Evolutionary conservation across 257 asterid genomes (phyloP).

Genomic region (Ligustrum vulgare): DNA sequence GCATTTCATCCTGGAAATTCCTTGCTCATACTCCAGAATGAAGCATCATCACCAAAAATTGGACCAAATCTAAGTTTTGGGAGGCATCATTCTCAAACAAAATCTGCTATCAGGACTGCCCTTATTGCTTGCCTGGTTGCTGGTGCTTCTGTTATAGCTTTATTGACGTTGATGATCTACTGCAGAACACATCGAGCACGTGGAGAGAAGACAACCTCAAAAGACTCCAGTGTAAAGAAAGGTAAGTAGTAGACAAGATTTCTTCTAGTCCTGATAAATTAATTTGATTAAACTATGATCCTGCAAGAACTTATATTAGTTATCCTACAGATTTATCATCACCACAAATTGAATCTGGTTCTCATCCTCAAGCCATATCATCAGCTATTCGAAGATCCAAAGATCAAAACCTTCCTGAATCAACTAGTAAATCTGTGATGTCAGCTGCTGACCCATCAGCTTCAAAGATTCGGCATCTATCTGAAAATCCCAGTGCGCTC

Average conservation of each 20-base stretch:
- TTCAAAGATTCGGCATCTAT: slow-evolving; percentile 32
- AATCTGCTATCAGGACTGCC: slow-evolving; percentile 47
- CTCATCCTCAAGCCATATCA: slow-evolving; percentile 28
- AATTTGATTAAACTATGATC: neutral
- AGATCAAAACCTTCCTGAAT: slow-evolving; percentile 33
- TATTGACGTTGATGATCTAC: slow-evolving; percentile 44
- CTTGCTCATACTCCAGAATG: slow-evolving; percentile 51
- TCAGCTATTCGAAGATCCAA: slow-evolving; percentile 26
- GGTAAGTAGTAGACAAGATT: slow-evolving; percentile 32
- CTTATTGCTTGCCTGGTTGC: slow-evolving; percentile 60
- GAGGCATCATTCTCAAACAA: slow-evolving; percentile 43
- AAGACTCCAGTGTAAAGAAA: slow-evolving; percentile 43
- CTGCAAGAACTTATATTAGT: slow-evolving; percentile 7
- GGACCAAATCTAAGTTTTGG: slow-evolving; percentile 29
- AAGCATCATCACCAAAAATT: slow-evolving; percentile 33
- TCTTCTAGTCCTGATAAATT: slow-evolving; percentile 3
- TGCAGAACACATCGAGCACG: slow-evolving; percentile 41
- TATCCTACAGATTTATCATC: slow-evolving; percentile 40
- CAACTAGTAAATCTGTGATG: slow-evolving; percentile 41
- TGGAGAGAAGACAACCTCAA: slow-evolving; percentile 24
- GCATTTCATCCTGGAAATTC: slow-evolving; percentile 82
- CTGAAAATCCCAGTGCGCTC: slow-evolving; percentile 46
- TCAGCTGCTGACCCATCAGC: slow-evolving; percentile 39
- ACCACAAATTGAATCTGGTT: slow-evolving; percentile 30
- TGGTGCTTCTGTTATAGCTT: slow-evolving; percentile 40